These are phyloP conservation scores for fission yeast (Schizosaccharomyces pombe) DNA, from an alignment of 805 yeast genomes.

Conservation along the genomic window DNA sequence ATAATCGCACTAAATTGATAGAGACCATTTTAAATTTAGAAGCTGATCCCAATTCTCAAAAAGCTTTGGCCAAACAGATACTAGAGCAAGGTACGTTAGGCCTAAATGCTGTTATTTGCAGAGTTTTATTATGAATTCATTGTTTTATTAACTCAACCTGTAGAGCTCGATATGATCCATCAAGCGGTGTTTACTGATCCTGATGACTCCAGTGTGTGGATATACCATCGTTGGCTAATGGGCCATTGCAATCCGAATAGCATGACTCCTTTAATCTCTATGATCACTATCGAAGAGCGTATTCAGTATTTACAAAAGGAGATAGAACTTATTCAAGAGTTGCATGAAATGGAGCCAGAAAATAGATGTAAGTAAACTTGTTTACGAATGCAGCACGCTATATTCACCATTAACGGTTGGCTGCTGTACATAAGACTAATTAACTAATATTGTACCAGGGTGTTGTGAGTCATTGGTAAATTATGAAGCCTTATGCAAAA, in stretches of 20 bases:
- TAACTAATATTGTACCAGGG: background rate
- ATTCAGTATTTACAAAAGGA: slow-evolving; percentile 23
- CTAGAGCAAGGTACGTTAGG: background rate
- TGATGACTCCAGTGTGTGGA: slow-evolving; percentile 84
- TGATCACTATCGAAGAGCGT: slow-evolving; percentile 16
- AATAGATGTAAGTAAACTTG: slow-evolving; percentile 37
- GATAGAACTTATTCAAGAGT: slow-evolving; percentile 28
- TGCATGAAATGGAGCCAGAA: slow-evolving; percentile 49
- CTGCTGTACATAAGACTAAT: background rate
- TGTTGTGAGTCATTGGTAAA: slow-evolving; percentile 18
- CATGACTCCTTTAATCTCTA: background rate
- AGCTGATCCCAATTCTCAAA: slow-evolving; percentile 10
- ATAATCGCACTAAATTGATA: slow-evolving; percentile 53
- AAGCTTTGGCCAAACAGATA: slow-evolving; percentile 9
- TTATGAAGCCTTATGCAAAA: slow-evolving; percentile 16
- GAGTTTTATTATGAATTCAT: background rate
- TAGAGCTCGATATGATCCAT: slow-evolving; percentile 46
- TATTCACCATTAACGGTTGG: background rate
- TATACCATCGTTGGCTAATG: slow-evolving; percentile 59
- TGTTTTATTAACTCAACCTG: slow-evolving; percentile 16
- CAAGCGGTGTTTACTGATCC: slow-evolving; percentile 84
- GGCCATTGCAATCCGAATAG: slow-evolving; percentile 14
- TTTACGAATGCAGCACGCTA: background rate
- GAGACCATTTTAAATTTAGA: slow-evolving; percentile 23
- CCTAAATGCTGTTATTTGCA: background rate